phyloP scores from a whole-genome alignment of 164 flowering plant species.

The Dillenia suffruticosa region DNA sequence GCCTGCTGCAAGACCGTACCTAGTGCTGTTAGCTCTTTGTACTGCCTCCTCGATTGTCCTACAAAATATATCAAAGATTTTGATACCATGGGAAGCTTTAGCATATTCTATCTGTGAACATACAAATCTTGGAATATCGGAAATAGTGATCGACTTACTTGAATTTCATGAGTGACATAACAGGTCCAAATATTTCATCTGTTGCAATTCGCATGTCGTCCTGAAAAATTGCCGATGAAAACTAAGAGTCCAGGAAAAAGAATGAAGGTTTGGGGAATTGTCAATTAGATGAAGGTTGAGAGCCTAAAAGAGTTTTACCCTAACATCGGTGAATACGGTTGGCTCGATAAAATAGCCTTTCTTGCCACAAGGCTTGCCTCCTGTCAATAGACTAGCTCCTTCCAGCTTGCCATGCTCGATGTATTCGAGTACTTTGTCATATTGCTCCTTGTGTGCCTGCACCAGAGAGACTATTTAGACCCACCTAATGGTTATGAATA shows the following conservation, averaged over 20 bases:
- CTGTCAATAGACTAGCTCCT: constrained; percentile 60
- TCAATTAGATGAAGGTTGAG: too few relatives aligned
- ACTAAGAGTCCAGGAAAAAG: too few relatives aligned
- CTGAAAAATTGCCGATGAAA: too few relatives aligned
- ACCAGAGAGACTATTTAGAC: background rate
- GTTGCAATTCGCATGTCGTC: constrained; percentile 10
- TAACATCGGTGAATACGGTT: constrained; percentile 16
- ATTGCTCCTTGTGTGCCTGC: constrained; percentile 53
- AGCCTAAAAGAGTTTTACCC: background rate
- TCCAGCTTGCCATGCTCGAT: constrained; percentile 54
- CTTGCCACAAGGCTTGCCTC: constrained; percentile 35
- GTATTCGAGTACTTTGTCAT: constrained; percentile 41
- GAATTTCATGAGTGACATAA: constrained; percentile 45
- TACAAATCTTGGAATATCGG: background rate
- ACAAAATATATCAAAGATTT: background rate
- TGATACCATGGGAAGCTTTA: too few relatives aligned
- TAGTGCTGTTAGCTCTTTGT: constrained; percentile 15
- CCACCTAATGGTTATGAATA: too few relatives aligned
- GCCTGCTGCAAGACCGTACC: constrained; percentile 24
- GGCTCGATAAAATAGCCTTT: constrained; percentile 21
- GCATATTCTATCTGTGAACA: background rate
- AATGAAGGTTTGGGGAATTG: too few relatives aligned
- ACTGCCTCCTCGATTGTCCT: constrained; percentile 27
- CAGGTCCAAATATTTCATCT: constrained; percentile 86
- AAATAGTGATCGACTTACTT: constrained; percentile 20